Percentiles rank a stretch among this genome's conserved stretches.
Evolutionary conservation across 2,329 filamentous ascomycete genomes (phyloP).

Genomic region (Curvularia eragrostidis): DNA sequence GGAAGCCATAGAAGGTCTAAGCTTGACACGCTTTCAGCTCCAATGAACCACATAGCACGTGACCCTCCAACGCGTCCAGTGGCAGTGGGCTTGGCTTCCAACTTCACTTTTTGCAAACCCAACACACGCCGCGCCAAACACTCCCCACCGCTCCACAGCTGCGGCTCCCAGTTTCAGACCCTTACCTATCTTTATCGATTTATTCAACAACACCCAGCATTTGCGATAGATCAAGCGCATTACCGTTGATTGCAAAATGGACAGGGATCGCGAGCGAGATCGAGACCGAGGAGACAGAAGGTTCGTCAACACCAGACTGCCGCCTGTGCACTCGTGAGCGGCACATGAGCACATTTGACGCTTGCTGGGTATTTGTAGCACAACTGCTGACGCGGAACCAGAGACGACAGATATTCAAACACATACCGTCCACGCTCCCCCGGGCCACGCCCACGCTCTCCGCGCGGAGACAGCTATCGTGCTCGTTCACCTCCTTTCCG

Average conservation of each 20-base stretch:
- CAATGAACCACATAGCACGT: conserved; percentile 13
- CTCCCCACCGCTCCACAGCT: conserved; percentile 8
- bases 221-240: background rate
- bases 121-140: conserved; percentile 18
- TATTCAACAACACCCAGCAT: conserved; percentile 8
- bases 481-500: conserved; percentile 20
- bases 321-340: conserved; percentile 12
- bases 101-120: conserved; percentile 38
- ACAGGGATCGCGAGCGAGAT: conserved; percentile 52
- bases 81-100: conserved; percentile 27
- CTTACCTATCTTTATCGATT: conserved; percentile 3
- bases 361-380: background rate
- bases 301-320: conserved; percentile 44
- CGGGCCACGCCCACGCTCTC: conserved; percentile 38
- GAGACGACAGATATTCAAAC: conserved; percentile 49
- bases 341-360: conserved; percentile 4
- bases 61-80: conserved; percentile 19
- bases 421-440: conserved; percentile 49
- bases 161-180: conserved; percentile 4
- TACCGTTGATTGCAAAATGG: conserved; percentile 33
- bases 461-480: conserved; percentile 49
- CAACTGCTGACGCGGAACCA: conserved; percentile 26
- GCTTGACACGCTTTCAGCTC: conserved; percentile 6
- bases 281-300: conserved; percentile 54
- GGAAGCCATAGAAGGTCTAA: background rate